Evolutionary conservation across 2,329 filamentous ascomycete species (phyloP), one percentile per base, ranked within the genome.

Genomic region (Epichloe festucae): DNA sequence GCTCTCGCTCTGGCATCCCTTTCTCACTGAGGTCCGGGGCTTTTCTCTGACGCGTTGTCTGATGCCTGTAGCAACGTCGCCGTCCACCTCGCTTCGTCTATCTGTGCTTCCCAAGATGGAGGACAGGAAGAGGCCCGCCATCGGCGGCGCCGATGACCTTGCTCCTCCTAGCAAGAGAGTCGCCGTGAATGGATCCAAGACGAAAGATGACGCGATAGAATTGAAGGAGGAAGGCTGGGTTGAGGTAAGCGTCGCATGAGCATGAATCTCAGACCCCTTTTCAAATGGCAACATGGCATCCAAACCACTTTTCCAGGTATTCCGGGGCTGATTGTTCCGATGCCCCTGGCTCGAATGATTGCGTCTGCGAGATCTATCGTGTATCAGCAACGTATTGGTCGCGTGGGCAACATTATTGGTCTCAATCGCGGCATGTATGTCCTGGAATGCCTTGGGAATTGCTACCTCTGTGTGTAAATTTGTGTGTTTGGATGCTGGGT

Each of bases 71-170:
- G 82, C 87, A 74, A 85, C 87, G 73, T 78, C 81, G 61, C 77
- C 78, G 68, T 79, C 82, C 71, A 77, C 84, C 70, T 70, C 73
- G 66, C 78, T 84, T 77, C 81, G 82, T 79, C 81, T 86, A 76
- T 85, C 88, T 74, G 83, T 83, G 78, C 78, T 87, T 73, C 76
- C 82, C 76, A 95, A 93, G 81, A 98, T 97, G 91, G 93, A 98
- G 79, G 93, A 97, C 77, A 89, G 93, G 81, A 98, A 98, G 81
- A 84, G 93, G 81, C 86, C 89, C 66, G 87, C 89, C 66, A 79
- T 85, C 61, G 78, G 81, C 70, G 86, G 85, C 66, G 74, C 81
- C 63, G 87, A 93, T 68, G 89, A 96, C 60, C 75, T 87, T 64
- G 87, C 86, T 65, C 87, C 86, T 59, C 90, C 91, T 21, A 86